Conservation (phyloP, 495 filamentous ascomycete genomes). For the Lindgomyces ingoldianus region DNA sequence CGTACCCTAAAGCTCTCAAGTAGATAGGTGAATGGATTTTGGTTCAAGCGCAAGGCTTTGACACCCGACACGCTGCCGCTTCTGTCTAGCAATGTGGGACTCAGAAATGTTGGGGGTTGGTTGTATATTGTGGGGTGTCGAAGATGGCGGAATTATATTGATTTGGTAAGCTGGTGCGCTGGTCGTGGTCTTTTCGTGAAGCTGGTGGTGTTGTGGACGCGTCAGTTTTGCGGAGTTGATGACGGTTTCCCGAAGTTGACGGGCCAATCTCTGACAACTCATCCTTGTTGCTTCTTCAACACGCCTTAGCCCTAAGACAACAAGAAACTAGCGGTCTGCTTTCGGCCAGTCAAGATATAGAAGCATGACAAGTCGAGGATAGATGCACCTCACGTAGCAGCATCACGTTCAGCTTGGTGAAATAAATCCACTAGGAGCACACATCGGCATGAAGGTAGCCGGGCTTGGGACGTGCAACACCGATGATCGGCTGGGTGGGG, state of each 20-base stretch:
- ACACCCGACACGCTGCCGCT: no score
- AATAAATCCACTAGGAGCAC: neutral
- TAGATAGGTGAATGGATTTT: no score
- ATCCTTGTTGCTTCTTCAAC: slow-evolving; percentile 1
- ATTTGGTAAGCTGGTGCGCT: neutral
- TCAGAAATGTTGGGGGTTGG: no score
- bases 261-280: neutral
- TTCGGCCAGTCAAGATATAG: neutral
- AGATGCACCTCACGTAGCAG: neutral
- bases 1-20: no score
- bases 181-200: neutral
- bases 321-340: neutral
- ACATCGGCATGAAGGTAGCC: neutral
- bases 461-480: neutral
- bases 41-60: no score
- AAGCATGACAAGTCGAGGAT: neutral
- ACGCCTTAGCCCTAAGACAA: neutral
- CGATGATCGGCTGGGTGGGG: neutral
- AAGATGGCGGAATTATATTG: no score
- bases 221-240: slow-evolving; percentile 7
- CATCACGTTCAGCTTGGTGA: neutral
- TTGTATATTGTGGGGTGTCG: no score
- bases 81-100: no score
- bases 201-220: slow-evolving; percentile 14
- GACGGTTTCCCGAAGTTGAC: neutral